Evolutionary conservation across 2,329 filamentous ascomycete genomes (phyloP).

Genomic region (Ceratocystis ficicola): DNA sequence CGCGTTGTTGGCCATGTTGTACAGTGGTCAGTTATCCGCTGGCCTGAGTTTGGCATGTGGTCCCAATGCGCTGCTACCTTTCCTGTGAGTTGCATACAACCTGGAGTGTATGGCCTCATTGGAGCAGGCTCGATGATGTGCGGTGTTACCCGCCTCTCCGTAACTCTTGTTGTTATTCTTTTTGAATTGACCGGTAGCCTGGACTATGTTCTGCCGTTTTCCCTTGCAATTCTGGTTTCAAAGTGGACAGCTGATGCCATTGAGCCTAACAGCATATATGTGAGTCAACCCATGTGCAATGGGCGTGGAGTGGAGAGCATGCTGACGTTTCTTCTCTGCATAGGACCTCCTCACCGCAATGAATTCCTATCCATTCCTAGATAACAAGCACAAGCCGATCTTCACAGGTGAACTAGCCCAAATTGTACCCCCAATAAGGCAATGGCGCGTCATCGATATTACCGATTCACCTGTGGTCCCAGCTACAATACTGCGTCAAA

Average conservation of each 20-base stretch:
- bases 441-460: conserved; percentile 77
- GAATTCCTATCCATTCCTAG: conserved; percentile 95
- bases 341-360: conserved; percentile 86
- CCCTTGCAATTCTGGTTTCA: conserved; percentile 78
- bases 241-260: conserved; percentile 97
- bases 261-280: conserved; percentile 87
- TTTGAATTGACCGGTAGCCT: conserved; percentile 93
- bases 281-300: conserved; percentile 31
- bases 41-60: conserved; percentile 62
- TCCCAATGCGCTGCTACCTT: conserved; percentile 56
- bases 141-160: conserved; percentile 82
- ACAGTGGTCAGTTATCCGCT: conserved; percentile 66
- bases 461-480: conserved; percentile 67
- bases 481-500: conserved; percentile 62
- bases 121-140: conserved; percentile 97
- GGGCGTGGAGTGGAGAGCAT: neutral
- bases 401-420: conserved; percentile 83
- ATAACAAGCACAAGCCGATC: conserved; percentile 84
- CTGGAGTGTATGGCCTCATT: conserved; percentile 91
- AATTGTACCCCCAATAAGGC: conserved; percentile 64
- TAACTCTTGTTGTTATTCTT: conserved; percentile 86
- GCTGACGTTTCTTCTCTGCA: conserved; percentile 11
- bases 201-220: conserved; percentile 91
- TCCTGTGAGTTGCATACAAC: conserved; percentile 77
- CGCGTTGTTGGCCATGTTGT: conserved; percentile 75